Evolutionary conservation across 768 basidiomycete species (phyloP).

Genomic region (Lentinula boryana): DNA sequence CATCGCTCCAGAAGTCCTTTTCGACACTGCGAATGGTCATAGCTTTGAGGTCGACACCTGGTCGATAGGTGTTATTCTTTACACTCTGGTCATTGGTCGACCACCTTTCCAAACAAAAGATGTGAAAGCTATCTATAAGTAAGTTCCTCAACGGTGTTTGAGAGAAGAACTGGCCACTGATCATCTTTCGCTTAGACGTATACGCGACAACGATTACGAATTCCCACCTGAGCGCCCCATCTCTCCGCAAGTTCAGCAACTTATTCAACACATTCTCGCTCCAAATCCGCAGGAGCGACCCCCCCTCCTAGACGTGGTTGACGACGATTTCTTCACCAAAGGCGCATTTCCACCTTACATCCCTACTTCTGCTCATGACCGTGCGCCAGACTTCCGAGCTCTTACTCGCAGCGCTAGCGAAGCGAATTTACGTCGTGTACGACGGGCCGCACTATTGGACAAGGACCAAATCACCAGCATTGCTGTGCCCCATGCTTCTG

Average conservation of each 20-base stretch:
- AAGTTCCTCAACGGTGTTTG: conserved; percentile 18
- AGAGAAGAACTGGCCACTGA: neutral
- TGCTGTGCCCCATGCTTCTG: conserved; percentile 28
- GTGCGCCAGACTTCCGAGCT: conserved; percentile 68
- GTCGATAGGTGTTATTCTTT: conserved; percentile 96
- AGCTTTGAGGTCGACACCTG: conserved; percentile 98
- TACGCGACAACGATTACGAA: conserved; percentile 89
- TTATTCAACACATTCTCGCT: conserved; percentile 82
- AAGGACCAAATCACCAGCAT: conserved; percentile 46
- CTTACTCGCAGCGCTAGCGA: conserved; percentile 56
- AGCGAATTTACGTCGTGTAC: conserved; percentile 64
- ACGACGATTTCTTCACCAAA: conserved; percentile 76
- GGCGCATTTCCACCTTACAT: conserved; percentile 81
- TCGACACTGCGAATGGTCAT: conserved; percentile 93
- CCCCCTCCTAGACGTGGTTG: conserved; percentile 76
- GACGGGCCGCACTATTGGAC: conserved; percentile 58
- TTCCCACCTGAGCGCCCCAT: conserved; percentile 77
- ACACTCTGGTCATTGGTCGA: conserved; percentile 90
- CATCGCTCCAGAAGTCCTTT: conserved; percentile 95
- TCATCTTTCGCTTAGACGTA: conserved; percentile 50
- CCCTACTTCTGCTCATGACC: conserved; percentile 72
- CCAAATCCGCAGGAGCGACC: conserved; percentile 80
- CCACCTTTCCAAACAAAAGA: conserved; percentile 99
- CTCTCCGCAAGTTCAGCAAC: conserved; percentile 64
- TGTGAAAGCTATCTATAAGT: conserved; percentile 95